Evolutionary conservation across 306 rosid genomes (phyloP).

Genomic region (Rosa persica): DNA sequence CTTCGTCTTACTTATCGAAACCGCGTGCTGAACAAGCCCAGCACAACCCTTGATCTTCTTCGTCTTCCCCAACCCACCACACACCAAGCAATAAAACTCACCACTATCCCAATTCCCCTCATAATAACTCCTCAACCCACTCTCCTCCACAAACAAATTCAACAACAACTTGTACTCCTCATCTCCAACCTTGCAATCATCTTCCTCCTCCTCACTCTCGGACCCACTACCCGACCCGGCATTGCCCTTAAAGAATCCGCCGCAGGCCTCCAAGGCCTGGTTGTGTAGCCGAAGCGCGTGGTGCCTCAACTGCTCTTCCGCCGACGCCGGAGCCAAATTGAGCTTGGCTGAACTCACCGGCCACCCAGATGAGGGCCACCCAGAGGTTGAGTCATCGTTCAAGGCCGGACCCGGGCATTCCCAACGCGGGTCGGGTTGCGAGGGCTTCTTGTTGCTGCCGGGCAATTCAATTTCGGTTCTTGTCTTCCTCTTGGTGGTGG

Average conservation of each 20-base stretch:
- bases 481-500: conserved; percentile 11
- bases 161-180: conserved; percentile 45
- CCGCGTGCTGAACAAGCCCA: conserved; percentile 59
- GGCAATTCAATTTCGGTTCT: background rate
- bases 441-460: conserved; percentile 6
- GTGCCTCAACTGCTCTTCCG: conserved; percentile 29
- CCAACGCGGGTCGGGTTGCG: conserved; percentile 31
- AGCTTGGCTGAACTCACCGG: conserved; percentile 30
- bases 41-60: conserved; percentile 55
- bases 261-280: conserved; percentile 46
- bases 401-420: conserved; percentile 25
- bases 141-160: conserved; percentile 47
- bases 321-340: conserved; percentile 20
- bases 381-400: background rate
- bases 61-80: conserved; percentile 55
- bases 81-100: conserved; percentile 69
- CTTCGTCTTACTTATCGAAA: conserved; percentile 38
- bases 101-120: conserved; percentile 49
- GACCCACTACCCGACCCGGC: conserved; percentile 28
- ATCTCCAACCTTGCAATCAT: background rate
- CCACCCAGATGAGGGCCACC: conserved; percentile 24
- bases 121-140: conserved; percentile 52
- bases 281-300: conserved; percentile 43
- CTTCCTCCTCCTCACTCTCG: conserved; percentile 31
- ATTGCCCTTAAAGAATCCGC: conserved; percentile 25